These are phyloP conservation scores for Acephala macrosclerotiorum DNA, from an alignment of 2,329 filamentous ascomycete species.

Conservation along the genomic window DNA sequence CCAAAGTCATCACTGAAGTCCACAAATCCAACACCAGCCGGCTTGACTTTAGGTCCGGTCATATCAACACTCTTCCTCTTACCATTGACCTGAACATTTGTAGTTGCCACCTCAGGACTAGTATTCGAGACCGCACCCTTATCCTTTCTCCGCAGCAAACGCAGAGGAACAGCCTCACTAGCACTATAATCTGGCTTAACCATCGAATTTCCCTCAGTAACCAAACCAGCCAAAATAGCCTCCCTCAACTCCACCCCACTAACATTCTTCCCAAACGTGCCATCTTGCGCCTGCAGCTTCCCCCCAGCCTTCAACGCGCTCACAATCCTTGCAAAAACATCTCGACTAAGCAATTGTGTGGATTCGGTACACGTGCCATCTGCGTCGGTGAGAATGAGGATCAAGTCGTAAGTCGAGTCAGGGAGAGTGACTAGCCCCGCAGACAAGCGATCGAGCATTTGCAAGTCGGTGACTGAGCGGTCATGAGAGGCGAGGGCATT, in stretches of 20 bases:
- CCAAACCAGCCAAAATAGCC: slow-evolving; percentile 82
- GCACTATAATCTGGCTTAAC: slow-evolving; percentile 69
- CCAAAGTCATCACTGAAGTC: slow-evolving; percentile 71
- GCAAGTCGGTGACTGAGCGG: slow-evolving; percentile 81
- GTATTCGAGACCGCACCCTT: slow-evolving; percentile 48
- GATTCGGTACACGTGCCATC: slow-evolving; percentile 71
- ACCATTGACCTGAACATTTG: slow-evolving; percentile 40
- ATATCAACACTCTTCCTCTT: slow-evolving; percentile 40
- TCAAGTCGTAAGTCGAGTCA: slow-evolving; percentile 78
- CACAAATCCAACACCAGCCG: slow-evolving; percentile 71
- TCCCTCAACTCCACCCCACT: slow-evolving; percentile 67
- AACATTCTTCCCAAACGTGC: slow-evolving; percentile 56
- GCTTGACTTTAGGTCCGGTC: slow-evolving; percentile 37
- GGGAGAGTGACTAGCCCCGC: slow-evolving; percentile 83
- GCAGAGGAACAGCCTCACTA: slow-evolving; percentile 53
- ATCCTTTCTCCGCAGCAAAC: slow-evolving; percentile 66
- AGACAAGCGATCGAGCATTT: slow-evolving; percentile 95
- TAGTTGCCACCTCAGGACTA: slow-evolving; percentile 43
- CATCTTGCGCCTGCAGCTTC: slow-evolving; percentile 73
- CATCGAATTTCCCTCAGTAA: slow-evolving; percentile 69
- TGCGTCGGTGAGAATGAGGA: slow-evolving; percentile 83
- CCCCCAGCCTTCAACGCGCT: slow-evolving; percentile 74
- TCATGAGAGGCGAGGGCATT: slow-evolving; percentile 76
- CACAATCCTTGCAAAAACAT: slow-evolving; percentile 74
- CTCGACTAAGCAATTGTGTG: slow-evolving; percentile 68